A percentile compares a stretch with the other conserved stretches of the same genome.
Evolutionary conservation across 2,329 filamentous ascomycete genomes (phyloP).

Genomic region (Penicillium sp.): DNA sequence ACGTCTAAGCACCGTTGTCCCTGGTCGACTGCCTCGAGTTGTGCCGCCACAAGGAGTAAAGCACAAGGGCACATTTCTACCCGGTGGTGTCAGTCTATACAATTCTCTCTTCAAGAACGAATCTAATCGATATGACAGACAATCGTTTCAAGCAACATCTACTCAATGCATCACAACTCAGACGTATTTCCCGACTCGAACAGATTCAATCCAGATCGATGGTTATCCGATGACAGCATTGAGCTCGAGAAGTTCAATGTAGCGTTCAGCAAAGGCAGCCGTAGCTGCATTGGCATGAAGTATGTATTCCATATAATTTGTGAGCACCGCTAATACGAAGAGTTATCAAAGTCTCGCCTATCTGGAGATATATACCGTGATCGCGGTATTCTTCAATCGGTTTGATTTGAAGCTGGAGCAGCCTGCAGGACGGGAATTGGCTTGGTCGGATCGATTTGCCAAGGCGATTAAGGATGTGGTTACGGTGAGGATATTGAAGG

Average conservation of each 20-base stretch:
- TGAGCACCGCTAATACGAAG: background rate
- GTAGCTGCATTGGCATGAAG: conserved; percentile 4
- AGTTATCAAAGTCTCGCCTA: conserved; percentile 2
- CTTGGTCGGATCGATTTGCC: conserved; percentile 2
- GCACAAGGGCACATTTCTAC: conserved; percentile 1
- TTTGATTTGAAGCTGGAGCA: conserved; percentile 2
- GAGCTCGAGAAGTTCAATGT: conserved; percentile 5
- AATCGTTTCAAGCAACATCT: conserved; percentile 2
- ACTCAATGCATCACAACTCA: conserved; percentile 3
- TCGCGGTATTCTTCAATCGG: conserved; percentile 2
- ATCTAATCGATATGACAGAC: background rate
- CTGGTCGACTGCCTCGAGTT: conserved; percentile 3
- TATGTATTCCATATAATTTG: background rate
- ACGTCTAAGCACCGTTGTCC: conserved; percentile 1
- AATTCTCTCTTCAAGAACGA: too few species aligned
- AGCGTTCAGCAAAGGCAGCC: conserved; percentile 4
- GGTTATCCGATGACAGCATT: conserved; percentile 1
- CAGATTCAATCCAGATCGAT: conserved; percentile 4
- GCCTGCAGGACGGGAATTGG: background rate
- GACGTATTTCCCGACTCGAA: conserved; percentile 1
- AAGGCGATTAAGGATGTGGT: background rate
- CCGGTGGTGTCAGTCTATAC: conserved; percentile 2
- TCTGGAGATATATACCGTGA: conserved; percentile 3
- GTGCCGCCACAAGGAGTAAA: conserved; percentile 1
- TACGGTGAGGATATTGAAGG: conserved; percentile 1